Base-by-base conservation (phyloP, 2,329 filamentous ascomycete genomes). In the Alternaria tenuissima region DNA sequence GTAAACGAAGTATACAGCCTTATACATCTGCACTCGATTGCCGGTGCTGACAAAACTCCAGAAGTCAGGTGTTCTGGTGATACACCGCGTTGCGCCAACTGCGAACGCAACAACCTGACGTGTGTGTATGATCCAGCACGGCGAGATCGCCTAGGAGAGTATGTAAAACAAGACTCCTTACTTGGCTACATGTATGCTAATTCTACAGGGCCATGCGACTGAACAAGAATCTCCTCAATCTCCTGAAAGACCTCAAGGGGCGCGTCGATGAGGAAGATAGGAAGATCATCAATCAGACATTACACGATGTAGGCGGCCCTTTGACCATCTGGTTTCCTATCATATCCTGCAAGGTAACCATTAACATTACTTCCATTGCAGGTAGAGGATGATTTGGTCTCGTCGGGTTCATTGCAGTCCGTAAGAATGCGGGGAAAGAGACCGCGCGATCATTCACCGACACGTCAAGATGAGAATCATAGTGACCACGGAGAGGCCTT, bases 61-160 rank as follows among this genome's bases (percentile, higher is more conserved):
- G 67, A 74, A 53, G 65, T 73, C 18, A 71, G 63, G 46, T 75
- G 72, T 51, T 67, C 68, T 18, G 72, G 72, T 14, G 69, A 67
- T 11, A 43, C 51, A 7, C 72, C 72, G 22, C 51, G 49, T 7
- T 74, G 70, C 41, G 39, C 51, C 30, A 65, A 60, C 28, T 74
- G 72, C 44, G 55, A 63, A 47, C 51, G 48, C 7, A 64, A 24
- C 39, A 43, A 58, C 24, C 20, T 64, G 7, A 26, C 41, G 9
- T 74, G 71, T 30, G 52, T 67, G 3, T 74, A 74, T 20, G 71
- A 72, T 43, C 64, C 66, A 54, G 60, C 67, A 26, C 67, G 71
- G 2, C 62, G 66, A 28, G 70, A 74, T 55, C 69, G 68, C 12
- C 59, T 74, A 4, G 67, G 57, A 54, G 68, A 71, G 70, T 70